Percentiles rank a stretch among this genome's conserved stretches.
Evolutionary conservation across 2,329 filamentous ascomycete species (phyloP).

Genomic region (Chaetothyriales sp.): DNA sequence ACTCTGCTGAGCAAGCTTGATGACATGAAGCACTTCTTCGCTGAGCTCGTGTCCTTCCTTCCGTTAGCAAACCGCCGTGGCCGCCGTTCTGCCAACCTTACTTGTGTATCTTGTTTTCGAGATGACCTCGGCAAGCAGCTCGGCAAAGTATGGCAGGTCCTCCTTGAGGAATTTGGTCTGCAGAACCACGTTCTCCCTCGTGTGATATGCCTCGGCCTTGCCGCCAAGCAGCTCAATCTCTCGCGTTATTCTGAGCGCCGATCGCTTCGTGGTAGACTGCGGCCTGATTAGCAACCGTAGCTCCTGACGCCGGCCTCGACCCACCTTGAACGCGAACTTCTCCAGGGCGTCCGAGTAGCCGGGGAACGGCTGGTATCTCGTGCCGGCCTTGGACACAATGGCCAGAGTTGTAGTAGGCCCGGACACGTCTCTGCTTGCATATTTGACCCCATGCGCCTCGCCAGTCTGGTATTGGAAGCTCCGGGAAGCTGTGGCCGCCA

Average conservation of each 20-base stretch:
- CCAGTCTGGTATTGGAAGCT: constrained; percentile 78
- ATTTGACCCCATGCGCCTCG: constrained; percentile 78
- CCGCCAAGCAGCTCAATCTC: constrained; percentile 92
- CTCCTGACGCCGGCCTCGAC: constrained; percentile 16
- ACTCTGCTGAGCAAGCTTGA: constrained; percentile 65
- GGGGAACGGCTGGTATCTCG: constrained; percentile 78
- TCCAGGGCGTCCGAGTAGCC: constrained; percentile 82
- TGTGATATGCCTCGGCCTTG: constrained; percentile 75
- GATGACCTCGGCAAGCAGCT: constrained; percentile 85
- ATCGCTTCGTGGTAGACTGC: constrained; percentile 75
- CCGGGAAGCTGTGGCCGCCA: constrained; percentile 54
- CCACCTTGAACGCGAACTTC: constrained; percentile 94
- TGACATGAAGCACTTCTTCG: constrained; percentile 68
- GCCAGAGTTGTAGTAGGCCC: constrained; percentile 84
- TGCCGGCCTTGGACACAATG: constrained; percentile 85
- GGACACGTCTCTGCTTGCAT: constrained; percentile 77
- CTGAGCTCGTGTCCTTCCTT: constrained; percentile 68
- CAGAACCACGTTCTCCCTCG: constrained; percentile 82
- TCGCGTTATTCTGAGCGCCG: constrained; percentile 81
- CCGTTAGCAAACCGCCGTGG: constrained; percentile 1
- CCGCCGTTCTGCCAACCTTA: constrained; percentile 20
- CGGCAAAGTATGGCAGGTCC: constrained; percentile 93
- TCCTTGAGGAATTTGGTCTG: constrained; percentile 90
- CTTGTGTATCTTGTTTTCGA: constrained; percentile 72
- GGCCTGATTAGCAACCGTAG: constrained; percentile 11